Evolutionary conservation across 164 flowering plant species (phyloP).

Genomic region (Protea cynaroides): DNA sequence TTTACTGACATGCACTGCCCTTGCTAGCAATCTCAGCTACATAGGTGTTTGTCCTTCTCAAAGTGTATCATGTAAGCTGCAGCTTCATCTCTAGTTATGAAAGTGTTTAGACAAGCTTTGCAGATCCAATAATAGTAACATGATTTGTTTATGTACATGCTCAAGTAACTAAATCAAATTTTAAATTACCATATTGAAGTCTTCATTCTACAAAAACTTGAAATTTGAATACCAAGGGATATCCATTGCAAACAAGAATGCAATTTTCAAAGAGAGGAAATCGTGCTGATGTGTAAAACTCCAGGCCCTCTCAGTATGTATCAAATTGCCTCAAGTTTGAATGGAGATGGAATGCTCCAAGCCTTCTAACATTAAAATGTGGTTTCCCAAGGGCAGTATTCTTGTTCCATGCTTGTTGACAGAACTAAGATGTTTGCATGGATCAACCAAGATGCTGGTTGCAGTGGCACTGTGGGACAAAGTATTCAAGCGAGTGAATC

Average conservation of each 20-base stretch:
- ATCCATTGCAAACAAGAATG: background rate
- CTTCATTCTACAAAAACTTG: slow-evolving; percentile 2
- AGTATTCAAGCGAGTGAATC: slow-evolving; percentile 54
- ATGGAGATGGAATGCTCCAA: slow-evolving; percentile 38
- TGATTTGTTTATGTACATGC: background rate
- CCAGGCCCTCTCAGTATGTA: background rate
- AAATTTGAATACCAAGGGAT: background rate
- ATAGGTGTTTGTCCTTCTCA: too few relatives aligned
- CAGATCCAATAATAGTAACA: background rate
- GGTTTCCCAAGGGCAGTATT: slow-evolving; percentile 57
- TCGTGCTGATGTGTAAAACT: background rate
- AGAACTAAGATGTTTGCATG: slow-evolving; percentile 69
- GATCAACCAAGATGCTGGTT: slow-evolving; percentile 51
- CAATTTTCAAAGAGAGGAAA: background rate
- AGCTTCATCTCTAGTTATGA: background rate
- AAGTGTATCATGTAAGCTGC: too few relatives aligned
- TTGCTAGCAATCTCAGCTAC: too few relatives aligned
- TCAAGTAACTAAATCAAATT: background rate
- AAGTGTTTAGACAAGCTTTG: background rate
- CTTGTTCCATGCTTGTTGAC: slow-evolving; percentile 53
- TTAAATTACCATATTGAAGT: background rate
- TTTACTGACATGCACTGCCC: too few relatives aligned
- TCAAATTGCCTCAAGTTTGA: slow-evolving; percentile 10
- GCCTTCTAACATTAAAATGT: slow-evolving; percentile 42
- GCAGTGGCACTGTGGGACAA: slow-evolving; percentile 27